phyloP scores from a whole-genome alignment of 139 green algal species.

The Micractinium conductrix region DNA sequence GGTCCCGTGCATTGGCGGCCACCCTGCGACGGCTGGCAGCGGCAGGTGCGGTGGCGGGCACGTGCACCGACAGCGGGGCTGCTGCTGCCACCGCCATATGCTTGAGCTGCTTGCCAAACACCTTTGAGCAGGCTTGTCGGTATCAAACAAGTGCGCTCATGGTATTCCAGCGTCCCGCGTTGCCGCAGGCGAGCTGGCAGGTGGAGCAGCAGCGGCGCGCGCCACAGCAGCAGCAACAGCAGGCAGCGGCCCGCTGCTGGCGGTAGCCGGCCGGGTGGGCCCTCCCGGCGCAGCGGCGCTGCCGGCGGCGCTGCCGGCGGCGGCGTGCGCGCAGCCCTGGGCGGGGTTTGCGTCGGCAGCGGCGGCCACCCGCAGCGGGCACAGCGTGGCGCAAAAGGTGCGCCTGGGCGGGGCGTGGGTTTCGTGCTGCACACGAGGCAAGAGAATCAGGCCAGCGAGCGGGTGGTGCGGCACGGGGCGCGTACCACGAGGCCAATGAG shows the following conservation, averaged over 20 bases:
- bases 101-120: too few relatives aligned
- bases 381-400: slow-evolving; percentile 29
- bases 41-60: background rate
- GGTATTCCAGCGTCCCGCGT: background rate
- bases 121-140: too few relatives aligned
- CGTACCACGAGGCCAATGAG: too few relatives aligned
- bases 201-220: background rate
- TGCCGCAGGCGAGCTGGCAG: background rate
- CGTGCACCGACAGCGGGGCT: background rate
- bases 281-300: background rate
- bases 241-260: background rate
- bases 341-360: slow-evolving; percentile 2
- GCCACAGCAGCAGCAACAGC: background rate
- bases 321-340: background rate
- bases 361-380: slow-evolving; percentile 7
- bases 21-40: slow-evolving; percentile 7
- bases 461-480: too few relatives aligned
- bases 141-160: too few relatives aligned
- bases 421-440: too few relatives aligned
- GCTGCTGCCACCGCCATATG: too few relatives aligned
- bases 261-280: background rate
- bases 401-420: too few relatives aligned
- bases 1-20: background rate
- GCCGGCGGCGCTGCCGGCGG: background rate
- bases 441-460: too few relatives aligned